Conservation (phyloP, 78 protist genomes). For the Isochrysis galbana region DNA sequence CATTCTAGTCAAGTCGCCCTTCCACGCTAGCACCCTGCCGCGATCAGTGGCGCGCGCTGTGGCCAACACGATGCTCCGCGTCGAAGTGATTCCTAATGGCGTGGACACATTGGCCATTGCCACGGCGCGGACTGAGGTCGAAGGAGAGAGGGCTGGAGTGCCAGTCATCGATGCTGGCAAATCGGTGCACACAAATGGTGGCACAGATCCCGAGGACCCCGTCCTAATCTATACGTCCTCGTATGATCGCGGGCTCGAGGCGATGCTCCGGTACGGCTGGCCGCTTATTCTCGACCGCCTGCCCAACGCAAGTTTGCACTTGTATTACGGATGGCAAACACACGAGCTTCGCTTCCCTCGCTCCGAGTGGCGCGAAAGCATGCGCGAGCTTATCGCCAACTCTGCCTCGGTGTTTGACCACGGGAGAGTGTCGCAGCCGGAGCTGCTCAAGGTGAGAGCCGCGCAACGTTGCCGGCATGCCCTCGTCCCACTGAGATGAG, state of each 20-base stretch:
- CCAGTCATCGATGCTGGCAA: background rate
- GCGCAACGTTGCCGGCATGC: too few species aligned
- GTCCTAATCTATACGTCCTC: background rate
- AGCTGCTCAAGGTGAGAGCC: too few species aligned
- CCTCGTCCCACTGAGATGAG: too few species aligned
- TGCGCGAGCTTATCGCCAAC: background rate
- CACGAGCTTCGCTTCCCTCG: background rate
- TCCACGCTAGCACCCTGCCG: background rate
- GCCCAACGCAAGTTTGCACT: background rate
- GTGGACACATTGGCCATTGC: background rate
- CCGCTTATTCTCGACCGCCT: background rate
- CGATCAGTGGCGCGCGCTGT: background rate
- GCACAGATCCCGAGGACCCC: background rate
- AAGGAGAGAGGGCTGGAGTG: background rate
- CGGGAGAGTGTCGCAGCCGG: background rate
- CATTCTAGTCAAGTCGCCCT: background rate
- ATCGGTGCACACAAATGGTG: background rate
- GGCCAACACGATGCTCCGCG: too few species aligned
- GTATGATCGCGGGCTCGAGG: slow-evolving; percentile 9
- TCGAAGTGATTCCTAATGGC: background rate
- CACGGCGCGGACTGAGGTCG: background rate
- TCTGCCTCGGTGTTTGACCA: background rate
- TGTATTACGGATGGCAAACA: background rate
- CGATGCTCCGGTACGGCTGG: background rate
- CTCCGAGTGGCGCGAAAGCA: background rate